Base-by-base conservation (phyloP, 2,329 filamentous ascomycete species). In the Cercospora brassicicola region DNA sequence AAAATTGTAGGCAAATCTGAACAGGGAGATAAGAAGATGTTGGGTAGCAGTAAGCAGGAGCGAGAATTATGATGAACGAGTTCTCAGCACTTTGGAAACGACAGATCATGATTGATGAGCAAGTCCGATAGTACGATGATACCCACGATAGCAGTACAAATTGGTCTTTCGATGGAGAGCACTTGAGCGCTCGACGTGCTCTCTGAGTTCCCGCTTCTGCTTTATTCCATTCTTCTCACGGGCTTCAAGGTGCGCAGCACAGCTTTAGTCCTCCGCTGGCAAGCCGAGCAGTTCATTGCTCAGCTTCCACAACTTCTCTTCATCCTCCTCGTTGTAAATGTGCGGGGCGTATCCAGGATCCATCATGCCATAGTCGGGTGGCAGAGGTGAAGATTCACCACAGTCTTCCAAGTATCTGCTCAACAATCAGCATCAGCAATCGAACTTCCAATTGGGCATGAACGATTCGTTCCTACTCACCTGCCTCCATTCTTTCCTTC, bases 401-500 rank as follows among this genome's bases (percentile, higher is more conserved):
- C 81, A 81, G 28, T 63, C 60, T 23, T 31, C 39, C 30, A 63
- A 30, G n/a, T 53, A 86, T 28, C 60, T 62, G 28, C 15, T 31
- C 53, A 15, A 26, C 15, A 28, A 23, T 61, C 59, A 48, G 20
- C 36, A 48, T 45, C 11, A 28, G 48, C 48, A 2, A n/a, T 45
- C 45, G 64, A 60, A 2, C 18, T 3, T 18, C 26, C 2, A 20
- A 13, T 33, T 20, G 55, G 13, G 15, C 4, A 10, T n/a, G n/a
- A 31, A 30, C 3, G 15, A 18, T 9, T 30, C 11, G 2, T 57
- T 30, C 3, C 28, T 23, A 62, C 59, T 62, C 18, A 86, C 68
- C 76, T 79, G 3, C 83, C 84, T 2, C 83, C 85, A 69, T 78
- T 81, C 2, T 78, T 80, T 0, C 77, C 81, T 73, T 84, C 81